Base-by-base conservation (phyloP, 2,329 filamentous ascomycete genomes). In the Verticillium isaacii region DNA sequence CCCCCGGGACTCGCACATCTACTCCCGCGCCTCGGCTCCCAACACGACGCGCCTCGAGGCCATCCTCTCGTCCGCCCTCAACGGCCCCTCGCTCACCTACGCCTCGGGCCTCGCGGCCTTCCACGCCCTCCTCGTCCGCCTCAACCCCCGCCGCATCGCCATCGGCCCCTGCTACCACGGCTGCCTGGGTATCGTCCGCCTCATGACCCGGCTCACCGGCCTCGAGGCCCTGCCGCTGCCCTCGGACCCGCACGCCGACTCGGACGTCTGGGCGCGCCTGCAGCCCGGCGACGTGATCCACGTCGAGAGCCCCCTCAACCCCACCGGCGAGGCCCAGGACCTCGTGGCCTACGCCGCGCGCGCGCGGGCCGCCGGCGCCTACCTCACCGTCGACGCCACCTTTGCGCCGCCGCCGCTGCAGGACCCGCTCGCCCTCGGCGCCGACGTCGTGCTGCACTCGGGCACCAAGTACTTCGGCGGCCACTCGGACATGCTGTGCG, bases 401-500 rank as follows among this genome's bases (percentile, higher is more conserved):
- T 97, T 99, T 76, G 95, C 88, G 3, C 95, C 95, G 50, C 95
- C 95, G 36, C 91, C 92, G 32, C 79, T 99, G 62, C 89, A 92
- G 73, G 91, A 97, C 69, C 93, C 95, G 0, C 95, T 98, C 69
- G 72, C 74, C 32, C 89, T 85, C 73, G 94, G 92, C 56, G 92
- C 90, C 32, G 94, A 98, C 75, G 76, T 93, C 1, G 85, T 97
- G 37, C 90, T 98, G 91, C 95, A 99, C 77, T 90, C 85, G 59
- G 95, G 93, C 3, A 97, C 93, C 19, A 99, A 98, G 81, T 99
- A 98, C 76, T 86, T 99, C 67, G 95, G 95, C 23, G 95, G 95
- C 0, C 95, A 99, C 77, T 94, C 89, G 66, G 95, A 99, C 76
- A 83, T 98, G 83, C 85, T 98, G 6, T 96, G 91, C 71, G 95